A percentile compares a stretch with the other conserved stretches of the same genome.
Conservation (phyloP, 2,329 filamentous ascomycete species). For the Calonectria hongkongensis region DNA sequence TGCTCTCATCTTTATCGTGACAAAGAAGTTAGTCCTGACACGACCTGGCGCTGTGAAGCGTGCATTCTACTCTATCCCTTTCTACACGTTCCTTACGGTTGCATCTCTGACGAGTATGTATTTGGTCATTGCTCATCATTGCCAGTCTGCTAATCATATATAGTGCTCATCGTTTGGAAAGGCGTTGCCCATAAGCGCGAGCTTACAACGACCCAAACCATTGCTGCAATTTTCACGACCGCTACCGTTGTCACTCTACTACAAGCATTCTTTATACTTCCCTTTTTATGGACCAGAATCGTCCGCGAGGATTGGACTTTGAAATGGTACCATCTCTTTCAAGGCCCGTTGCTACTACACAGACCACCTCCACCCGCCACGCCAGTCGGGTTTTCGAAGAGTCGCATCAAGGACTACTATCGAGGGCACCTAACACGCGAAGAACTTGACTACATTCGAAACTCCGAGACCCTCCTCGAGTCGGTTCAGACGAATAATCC, state of each 20-base stretch:
- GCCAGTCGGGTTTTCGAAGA: conserved; percentile 63
- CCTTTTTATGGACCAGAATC: conserved; percentile 70
- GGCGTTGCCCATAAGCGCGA: conserved; percentile 55
- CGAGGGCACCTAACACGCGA: conserved; percentile 68
- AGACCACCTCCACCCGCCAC: conserved; percentile 61
- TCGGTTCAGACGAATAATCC: conserved; percentile 57
- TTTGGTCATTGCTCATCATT: accelerated
- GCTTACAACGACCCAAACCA: conserved; percentile 48
- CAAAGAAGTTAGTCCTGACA: conserved; percentile 58
- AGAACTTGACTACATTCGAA: conserved; percentile 63
- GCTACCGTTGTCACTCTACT: conserved; percentile 65
- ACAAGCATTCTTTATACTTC: conserved; percentile 69
- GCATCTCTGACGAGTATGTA: conserved; percentile 59
- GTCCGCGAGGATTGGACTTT: conserved; percentile 71
- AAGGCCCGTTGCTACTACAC: conserved; percentile 67
- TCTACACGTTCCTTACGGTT: conserved; percentile 63
- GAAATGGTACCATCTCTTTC: conserved; percentile 67
- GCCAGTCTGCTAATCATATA: conserved; percentile 32
- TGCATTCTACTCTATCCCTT: conserved; percentile 60
- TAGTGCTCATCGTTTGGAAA: conserved; percentile 72
- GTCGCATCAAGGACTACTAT: conserved; percentile 69
- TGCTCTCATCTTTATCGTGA: conserved; percentile 58
- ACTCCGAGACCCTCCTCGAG: conserved; percentile 58
- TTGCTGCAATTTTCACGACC: conserved; percentile 65
- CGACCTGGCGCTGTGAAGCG: conserved; percentile 57